Conservation (phyloP, 2,329 filamentous ascomycete genomes). For the Ceratocystis destructans region DNA sequence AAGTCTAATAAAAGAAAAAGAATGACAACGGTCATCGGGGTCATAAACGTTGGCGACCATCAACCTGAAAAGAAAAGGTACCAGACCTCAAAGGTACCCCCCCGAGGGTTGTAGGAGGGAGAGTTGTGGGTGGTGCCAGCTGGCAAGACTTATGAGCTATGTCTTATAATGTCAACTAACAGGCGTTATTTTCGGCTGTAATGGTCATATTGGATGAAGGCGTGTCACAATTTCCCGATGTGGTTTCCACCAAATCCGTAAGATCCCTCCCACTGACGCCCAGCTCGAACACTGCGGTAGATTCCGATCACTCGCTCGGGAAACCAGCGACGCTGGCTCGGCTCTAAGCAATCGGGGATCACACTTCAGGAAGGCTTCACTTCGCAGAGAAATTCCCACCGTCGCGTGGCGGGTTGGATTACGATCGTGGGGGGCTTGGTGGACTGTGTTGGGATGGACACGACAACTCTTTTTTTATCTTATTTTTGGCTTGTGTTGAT, state of each 20-base stretch:
- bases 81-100: no score
- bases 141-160: no score
- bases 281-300: conserved; percentile 56
- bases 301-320: conserved; percentile 47
- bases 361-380: conserved; percentile 59
- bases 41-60: no score
- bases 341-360: conserved; percentile 54
- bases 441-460: conserved; percentile 41
- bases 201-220: conserved; percentile 47
- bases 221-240: conserved; percentile 38
- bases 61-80: no score
- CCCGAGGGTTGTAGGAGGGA: no score
- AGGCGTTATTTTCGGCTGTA: conserved; percentile 36
- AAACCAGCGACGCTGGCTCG: conserved; percentile 49
- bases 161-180: conserved; percentile 7
- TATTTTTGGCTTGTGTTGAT: conserved; percentile 23
- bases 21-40: no score
- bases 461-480: conserved; percentile 34
- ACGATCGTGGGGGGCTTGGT: conserved; percentile 50
- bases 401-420: conserved; percentile 56
- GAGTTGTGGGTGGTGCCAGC: no score
- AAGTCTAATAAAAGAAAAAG: no score
- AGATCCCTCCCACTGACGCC: conserved; percentile 45
- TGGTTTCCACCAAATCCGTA: conserved; percentile 40
- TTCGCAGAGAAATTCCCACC: conserved; percentile 59